Evolutionary conservation across 306 rosid species (phyloP), one percentile per base, ranked within the genome.

Genomic region (Chamaecrista fasciculata): DNA sequence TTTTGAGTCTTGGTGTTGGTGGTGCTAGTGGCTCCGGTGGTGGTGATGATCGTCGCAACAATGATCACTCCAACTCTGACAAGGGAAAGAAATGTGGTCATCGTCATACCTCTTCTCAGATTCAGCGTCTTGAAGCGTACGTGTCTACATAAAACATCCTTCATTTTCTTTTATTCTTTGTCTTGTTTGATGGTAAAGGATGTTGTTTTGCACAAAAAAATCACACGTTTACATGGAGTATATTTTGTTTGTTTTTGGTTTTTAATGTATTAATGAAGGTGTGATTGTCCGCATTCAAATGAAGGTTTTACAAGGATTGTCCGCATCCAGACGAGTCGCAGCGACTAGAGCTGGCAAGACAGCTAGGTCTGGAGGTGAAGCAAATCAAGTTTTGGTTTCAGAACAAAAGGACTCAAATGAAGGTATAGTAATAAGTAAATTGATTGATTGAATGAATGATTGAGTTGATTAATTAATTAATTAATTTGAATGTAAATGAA

Each of bases 371-470:
- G 21, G 86, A 87, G 33, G 44, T 91, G 5, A 84, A 70, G 15
- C 90, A 89, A 72, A 70, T 92, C 34, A 89, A 87, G 73, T 92
- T 86, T 58, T 92, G 96, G 96, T 92, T 92, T 64, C 96, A 89
- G 59, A 89, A 92, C 48, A 92, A 89, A 79, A 84, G 98, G 60
- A 89, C 95, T 15, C 93, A 90, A 26, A 37, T 80, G 8, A 90
- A 93, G 96, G 98, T 87, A 37, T 5, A 39, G 23, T 29, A 29
- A 29, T n/a, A n/a, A n/a, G n/a, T n/a, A n/a, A n/a, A n/a, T n/a
- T n/a, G n/a, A n/a, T n/a, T n/a, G n/a, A n/a, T n/a, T n/a, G n/a
- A n/a, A n/a, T n/a, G n/a, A n/a, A n/a, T n/a, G n/a, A n/a, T n/a
- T n/a, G n/a, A n/a, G n/a, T n/a, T n/a, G n/a, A n/a, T n/a, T n/a